Base-by-base conservation (phyloP, 495 filamentous ascomycete genomes). In the Trichoderma parareesei region DNA sequence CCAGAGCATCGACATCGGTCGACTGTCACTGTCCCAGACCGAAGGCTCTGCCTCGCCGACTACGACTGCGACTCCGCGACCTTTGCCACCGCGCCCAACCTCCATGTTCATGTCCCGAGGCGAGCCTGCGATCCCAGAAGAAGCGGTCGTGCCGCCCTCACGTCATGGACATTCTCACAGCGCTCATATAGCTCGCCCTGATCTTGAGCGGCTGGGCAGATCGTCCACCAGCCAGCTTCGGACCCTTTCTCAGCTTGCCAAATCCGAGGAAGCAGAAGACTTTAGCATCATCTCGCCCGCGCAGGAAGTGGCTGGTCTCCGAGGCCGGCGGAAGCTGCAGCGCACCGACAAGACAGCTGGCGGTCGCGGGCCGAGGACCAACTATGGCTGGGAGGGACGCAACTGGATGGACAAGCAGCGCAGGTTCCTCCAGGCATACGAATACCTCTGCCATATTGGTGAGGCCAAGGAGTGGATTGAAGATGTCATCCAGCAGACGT, bases 391-490 rank as follows among this genome's bases (percentile, higher is more conserved):
- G 88, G 88, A 87, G 64, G 90, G 88, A 18, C 85, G 90, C 53
- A 96, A 91, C 70, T 98, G 94, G 95, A 98, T 99, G 93, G 95
- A 99, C 73, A 92, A 94, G 72, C 91, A 97, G 73, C 84, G 95
- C 61, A 92, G 98, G 72, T 98, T 96, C 71, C 78, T 98, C 42
- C 92, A 96, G 75, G 95, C 95, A 10, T 99, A 99, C 72, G 95
- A 99, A 74, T 99, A 99, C 71, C 86, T 99, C 48, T 99, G 95
- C 71, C 95, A 99, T 71, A 98, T 99, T 71, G 95, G 95, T 69
- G 95, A 99, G 81, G 95, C 95, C 59, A 98, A 98, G 73, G 92
- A 98, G 74, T 99, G 95, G 95, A 95, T 99, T 55, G 94, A 98
- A 74, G 92, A 93, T 69, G 85, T 97, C 38, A 93, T 97, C 59